Percentiles rank a stretch among this genome's conserved stretches.
Conservation (phyloP, 768 basidiomycete genomes). For the Neoboletus magnificus region DNA sequence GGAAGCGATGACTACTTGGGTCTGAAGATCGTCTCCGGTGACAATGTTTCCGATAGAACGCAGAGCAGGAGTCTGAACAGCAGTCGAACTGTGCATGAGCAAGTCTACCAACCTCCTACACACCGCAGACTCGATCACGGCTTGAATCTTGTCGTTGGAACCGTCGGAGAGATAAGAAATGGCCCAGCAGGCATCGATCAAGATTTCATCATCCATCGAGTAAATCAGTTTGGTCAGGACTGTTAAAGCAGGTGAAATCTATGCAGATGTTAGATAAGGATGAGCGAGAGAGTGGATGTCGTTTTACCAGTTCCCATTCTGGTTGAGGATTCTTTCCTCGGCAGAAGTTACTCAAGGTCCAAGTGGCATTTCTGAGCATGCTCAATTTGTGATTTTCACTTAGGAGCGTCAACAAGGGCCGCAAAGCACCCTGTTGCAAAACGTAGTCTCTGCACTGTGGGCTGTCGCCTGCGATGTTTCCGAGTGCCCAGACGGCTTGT, state of each 20-base stretch:
- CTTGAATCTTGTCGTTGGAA: slow-evolving; percentile 99
- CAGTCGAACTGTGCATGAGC: slow-evolving; percentile 90
- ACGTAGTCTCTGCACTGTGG: slow-evolving; percentile 98
- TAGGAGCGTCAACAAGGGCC: slow-evolving; percentile 83
- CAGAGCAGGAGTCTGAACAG: slow-evolving; percentile 96
- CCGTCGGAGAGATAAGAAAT: slow-evolving; percentile 99
- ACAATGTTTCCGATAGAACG: slow-evolving; percentile 99
- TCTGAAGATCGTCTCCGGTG: slow-evolving; percentile 98
- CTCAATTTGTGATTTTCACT: slow-evolving; percentile 98
- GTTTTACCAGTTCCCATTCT: slow-evolving; percentile 91
- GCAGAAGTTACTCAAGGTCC: slow-evolving; percentile 99
- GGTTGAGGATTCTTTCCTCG: slow-evolving; percentile 97
- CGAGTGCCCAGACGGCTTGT: slow-evolving; percentile 99
- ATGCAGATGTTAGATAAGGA: slow-evolving; percentile 15
- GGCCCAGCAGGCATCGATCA: slow-evolving; percentile 99
- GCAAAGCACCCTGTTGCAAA: slow-evolving; percentile 86
- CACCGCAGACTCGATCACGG: slow-evolving; percentile 97
- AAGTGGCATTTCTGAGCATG: slow-evolving; percentile 98
- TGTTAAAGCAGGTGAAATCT: slow-evolving; percentile 98
- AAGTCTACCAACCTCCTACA: slow-evolving; percentile 96
- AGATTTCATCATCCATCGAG: slow-evolving; percentile 96
- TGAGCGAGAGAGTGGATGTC: slow-evolving; percentile 2
- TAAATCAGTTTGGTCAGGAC: slow-evolving; percentile 98
- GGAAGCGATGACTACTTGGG: slow-evolving; percentile 97
- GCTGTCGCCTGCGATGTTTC: slow-evolving; percentile 98